A percentile compares a stretch with the other conserved stretches of the same genome.
These are phyloP conservation scores for Trichophyton mentagrophytes DNA, from an alignment of 2,329 filamentous ascomycete species.

Conservation along the genomic window DNA sequence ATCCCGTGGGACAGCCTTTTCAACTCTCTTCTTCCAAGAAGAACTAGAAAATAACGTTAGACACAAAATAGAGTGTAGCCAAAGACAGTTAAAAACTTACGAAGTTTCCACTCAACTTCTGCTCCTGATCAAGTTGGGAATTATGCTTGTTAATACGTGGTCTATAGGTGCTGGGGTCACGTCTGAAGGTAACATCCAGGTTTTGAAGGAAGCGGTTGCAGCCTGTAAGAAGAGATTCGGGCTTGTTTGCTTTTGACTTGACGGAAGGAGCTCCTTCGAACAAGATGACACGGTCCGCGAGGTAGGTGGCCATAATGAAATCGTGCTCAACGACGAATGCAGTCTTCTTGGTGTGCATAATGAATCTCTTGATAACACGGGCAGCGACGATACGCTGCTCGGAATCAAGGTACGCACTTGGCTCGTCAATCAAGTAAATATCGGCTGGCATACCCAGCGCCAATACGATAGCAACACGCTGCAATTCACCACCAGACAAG, in stretches of 20 bases:
- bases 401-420: constrained; percentile 92
- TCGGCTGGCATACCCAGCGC: constrained; percentile 92
- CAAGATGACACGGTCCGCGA: constrained; percentile 91
- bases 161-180: constrained; percentile 88
- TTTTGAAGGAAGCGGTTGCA: constrained; percentile 97
- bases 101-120: constrained; percentile 88
- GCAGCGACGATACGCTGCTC: constrained; percentile 97
- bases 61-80: not conserved
- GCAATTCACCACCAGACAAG: constrained; percentile 96
- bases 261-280: constrained; percentile 91
- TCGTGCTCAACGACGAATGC: constrained; percentile 99
- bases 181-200: constrained; percentile 94
- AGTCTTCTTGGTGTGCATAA: constrained; percentile 99
- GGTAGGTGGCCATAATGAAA: constrained; percentile 87
- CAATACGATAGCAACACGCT: constrained; percentile 95
- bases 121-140: constrained; percentile 93
- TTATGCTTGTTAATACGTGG: constrained; percentile 97
- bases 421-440: constrained; percentile 97
- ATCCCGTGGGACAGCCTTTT: constrained; percentile 44
- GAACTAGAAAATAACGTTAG: constrained; percentile 46
- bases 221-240: constrained; percentile 83
- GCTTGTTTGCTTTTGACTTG: constrained; percentile 72
- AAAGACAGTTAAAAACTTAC: constrained; percentile 39
- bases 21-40: constrained; percentile 80
- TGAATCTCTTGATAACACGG: constrained; percentile 98